A percentile compares a stretch with the other conserved stretches of the same genome.
Conservation (phyloP, 495 filamentous ascomycete species). For the Penicillium daleae region DNA sequence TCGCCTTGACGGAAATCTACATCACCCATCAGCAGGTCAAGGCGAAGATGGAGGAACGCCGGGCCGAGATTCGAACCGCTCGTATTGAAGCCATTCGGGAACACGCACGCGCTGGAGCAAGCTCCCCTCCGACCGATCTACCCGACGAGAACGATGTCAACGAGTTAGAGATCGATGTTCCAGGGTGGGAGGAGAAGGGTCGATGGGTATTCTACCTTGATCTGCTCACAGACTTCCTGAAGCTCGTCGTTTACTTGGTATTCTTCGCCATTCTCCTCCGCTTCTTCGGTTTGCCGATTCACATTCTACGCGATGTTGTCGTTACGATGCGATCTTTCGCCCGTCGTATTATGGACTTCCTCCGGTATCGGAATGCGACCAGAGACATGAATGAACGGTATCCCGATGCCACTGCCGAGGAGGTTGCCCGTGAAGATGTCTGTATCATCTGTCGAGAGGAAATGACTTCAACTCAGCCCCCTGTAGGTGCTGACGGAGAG, state of each 20-base stretch:
- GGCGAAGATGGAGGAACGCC: constrained; percentile 64
- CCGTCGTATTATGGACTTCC: constrained; percentile 82
- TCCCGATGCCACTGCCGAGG: constrained; percentile 87
- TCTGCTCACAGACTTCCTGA: constrained; percentile 85
- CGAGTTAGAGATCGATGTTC: constrained; percentile 89
- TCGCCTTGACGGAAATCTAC: constrained; percentile 78
- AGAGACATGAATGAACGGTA: constrained; percentile 90
- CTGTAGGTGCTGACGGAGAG: constrained; percentile 38
- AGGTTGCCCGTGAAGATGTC: constrained; percentile 82
- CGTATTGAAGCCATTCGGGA: constrained; percentile 56
- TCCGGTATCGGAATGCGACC: constrained; percentile 86
- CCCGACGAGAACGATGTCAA: constrained; percentile 80
- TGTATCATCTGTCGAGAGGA: constrained; percentile 98
- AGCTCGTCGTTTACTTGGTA: constrained; percentile 81
- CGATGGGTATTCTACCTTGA: constrained; percentile 92
- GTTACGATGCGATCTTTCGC: constrained; percentile 90
- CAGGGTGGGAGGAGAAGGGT: constrained; percentile 96
- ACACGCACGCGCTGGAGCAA: constrained; percentile 40
- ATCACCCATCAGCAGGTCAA: constrained; percentile 72
- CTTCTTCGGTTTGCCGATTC: constrained; percentile 94
- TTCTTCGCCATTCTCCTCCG: constrained; percentile 93
- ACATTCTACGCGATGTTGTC: constrained; percentile 94
- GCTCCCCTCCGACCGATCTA: constrained; percentile 38
- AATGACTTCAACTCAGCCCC: constrained; percentile 73
- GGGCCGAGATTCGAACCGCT: constrained; percentile 66